phyloP scores from a whole-genome alignment of 1,284 basidiomycete species.

The Ganoderma lingzhi region DNA sequence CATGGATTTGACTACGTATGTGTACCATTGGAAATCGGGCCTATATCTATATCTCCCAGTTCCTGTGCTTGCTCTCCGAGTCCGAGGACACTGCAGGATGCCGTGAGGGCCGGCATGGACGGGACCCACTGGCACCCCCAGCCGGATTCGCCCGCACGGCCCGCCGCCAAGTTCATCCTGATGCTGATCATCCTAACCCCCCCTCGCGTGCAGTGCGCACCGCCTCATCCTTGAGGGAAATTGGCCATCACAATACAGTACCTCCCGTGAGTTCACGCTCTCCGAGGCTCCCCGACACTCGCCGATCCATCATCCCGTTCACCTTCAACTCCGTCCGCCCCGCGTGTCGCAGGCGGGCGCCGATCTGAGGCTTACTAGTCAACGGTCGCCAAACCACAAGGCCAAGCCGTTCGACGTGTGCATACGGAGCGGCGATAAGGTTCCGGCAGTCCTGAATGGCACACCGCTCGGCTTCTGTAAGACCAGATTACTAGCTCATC shows the following conservation, averaged over 20 bases:
- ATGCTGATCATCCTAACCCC: neutral
- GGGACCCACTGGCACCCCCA: neutral
- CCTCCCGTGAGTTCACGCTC: neutral
- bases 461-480: neutral
- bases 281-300: neutral
- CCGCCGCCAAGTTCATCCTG: neutral
- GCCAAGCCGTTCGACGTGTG: neutral
- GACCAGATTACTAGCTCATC: neutral
- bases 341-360: neutral
- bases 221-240: neutral
- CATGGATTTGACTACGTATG: neutral
- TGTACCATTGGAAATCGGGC: neutral
- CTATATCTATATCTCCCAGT: neutral
- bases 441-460: neutral
- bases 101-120: neutral
- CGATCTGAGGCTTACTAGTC: neutral
- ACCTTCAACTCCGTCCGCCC: neutral
- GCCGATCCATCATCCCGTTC: neutral
- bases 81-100: neutral
- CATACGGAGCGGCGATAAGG: neutral
- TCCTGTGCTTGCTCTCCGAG: neutral
- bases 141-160: slow-evolving; percentile 5
- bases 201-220: neutral
- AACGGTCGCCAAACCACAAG: neutral
- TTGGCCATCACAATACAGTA: neutral